phyloP scores from a whole-genome alignment of 2,329 filamentous ascomycete genomes.

The Blumeria graminis region DNA sequence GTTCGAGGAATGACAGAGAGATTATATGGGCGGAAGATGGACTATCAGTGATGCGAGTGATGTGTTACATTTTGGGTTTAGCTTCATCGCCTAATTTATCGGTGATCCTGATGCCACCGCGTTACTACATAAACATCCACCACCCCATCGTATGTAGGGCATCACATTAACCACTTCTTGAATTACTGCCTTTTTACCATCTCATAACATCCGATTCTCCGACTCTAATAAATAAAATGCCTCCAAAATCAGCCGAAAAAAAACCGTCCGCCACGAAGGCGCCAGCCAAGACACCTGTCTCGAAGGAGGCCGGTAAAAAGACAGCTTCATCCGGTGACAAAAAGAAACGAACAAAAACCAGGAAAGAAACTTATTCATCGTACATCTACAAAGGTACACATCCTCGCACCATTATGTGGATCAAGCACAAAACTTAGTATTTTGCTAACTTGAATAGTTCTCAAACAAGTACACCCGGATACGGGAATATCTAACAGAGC shows the following conservation, averaged over 20 bases:
- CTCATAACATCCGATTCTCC: too few relatives aligned
- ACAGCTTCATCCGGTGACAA: slow-evolving; percentile 88
- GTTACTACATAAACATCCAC: background rate
- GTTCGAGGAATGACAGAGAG: background rate
- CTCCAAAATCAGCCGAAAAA: slow-evolving; percentile 77
- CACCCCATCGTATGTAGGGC: too few relatives aligned
- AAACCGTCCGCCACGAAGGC: slow-evolving; percentile 99
- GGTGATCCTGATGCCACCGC: background rate
- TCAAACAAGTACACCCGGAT: slow-evolving; percentile 99
- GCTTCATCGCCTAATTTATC: background rate
- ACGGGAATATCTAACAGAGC: slow-evolving; percentile 99
- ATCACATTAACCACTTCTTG: too few relatives aligned
- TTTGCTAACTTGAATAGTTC: slow-evolving; percentile 33
- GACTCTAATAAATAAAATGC: slow-evolving; percentile 38
- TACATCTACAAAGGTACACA: slow-evolving; percentile 98
- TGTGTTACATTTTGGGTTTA: background rate
- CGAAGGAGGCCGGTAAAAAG: slow-evolving; percentile 98
- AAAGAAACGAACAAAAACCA: slow-evolving; percentile 99
- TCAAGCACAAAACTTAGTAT: background rate
- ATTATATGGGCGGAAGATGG: background rate
- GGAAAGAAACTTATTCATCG: slow-evolving; percentile 99
- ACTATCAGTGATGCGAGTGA: slow-evolving; percentile 1
- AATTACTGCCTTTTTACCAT: too few relatives aligned
- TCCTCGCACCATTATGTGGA: slow-evolving; percentile 7
- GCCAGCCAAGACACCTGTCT: slow-evolving; percentile 51